Conservation (phyloP, 2,329 filamentous ascomycete genomes). For the Trichoderma lentiforme region DNA sequence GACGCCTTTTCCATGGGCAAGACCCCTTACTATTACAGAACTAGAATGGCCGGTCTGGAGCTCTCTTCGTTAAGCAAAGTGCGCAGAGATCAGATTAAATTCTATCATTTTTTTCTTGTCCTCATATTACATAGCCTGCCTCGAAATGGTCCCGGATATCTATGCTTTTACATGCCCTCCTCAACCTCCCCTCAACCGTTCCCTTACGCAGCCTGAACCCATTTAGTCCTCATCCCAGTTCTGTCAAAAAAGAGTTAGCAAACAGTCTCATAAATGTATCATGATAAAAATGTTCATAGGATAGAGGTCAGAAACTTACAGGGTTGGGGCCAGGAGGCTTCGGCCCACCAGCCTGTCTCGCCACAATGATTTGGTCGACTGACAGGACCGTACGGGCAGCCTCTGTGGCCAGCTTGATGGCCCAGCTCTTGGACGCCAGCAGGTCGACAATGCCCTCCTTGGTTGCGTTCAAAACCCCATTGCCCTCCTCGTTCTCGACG, state of each 20-base stretch:
- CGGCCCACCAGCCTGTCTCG: slow-evolving; percentile 91
- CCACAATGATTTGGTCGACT: slow-evolving; percentile 98
- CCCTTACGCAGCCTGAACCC: slow-evolving; percentile 26
- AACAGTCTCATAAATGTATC: background rate
- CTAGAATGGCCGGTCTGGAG: background rate
- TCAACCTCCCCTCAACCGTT: background rate
- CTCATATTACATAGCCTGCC: slow-evolving; percentile 12
- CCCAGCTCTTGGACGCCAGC: slow-evolving; percentile 90
- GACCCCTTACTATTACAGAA: background rate
- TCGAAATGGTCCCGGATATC: slow-evolving; percentile 22
- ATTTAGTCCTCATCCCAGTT: slow-evolving; percentile 63
- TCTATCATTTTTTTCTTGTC: slow-evolving; percentile 14
- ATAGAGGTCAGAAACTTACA: slow-evolving; percentile 35
- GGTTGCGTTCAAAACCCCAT: slow-evolving; percentile 79
- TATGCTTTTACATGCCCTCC: slow-evolving; percentile 25
- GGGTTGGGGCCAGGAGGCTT: slow-evolving; percentile 95
- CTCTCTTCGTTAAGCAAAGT: background rate
- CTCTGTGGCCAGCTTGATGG: slow-evolving; percentile 94
- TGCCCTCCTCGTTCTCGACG: slow-evolving; percentile 73
- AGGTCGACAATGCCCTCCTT: slow-evolving; percentile 90
- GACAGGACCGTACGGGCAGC: slow-evolving; percentile 89
- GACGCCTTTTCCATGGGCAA: background rate
- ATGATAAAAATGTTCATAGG: background rate
- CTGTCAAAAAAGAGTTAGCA: slow-evolving; percentile 35
- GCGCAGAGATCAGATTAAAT: slow-evolving; percentile 13